Percentiles rank a stretch among this genome's conserved stretches.
Conservation (phyloP, 495 filamentous ascomycete genomes). For the Penicillium coprophilum region DNA sequence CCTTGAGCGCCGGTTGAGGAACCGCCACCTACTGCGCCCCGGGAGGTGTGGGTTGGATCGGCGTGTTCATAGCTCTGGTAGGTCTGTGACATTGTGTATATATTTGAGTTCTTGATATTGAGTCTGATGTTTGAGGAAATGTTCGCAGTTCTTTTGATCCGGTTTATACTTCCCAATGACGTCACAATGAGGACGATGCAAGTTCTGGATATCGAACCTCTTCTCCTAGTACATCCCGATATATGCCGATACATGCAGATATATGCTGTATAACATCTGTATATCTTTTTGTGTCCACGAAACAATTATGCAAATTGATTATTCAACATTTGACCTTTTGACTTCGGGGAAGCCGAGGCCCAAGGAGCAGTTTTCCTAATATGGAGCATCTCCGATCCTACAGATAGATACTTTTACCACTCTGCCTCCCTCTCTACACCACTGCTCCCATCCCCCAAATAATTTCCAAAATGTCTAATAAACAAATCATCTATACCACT, state of each 20-base stretch:
- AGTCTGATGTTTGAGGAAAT: background rate
- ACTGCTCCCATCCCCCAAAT: background rate
- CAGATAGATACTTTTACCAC: background rate
- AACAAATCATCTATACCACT: conserved; percentile 46
- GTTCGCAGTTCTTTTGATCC: background rate
- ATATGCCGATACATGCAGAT: no score
- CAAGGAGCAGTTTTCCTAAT: conserved; percentile 35
- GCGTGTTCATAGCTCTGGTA: background rate
- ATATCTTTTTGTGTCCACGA: background rate
- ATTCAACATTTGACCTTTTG: conserved; percentile 1
- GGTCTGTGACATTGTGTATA: background rate
- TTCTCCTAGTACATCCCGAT: no score
- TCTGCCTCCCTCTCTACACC: conserved; percentile 1
- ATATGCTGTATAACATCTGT: no score
- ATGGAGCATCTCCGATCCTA: conserved; percentile 28
- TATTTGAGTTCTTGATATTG: background rate
- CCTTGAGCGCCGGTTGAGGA: conserved; percentile 37
- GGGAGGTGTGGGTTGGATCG: conserved; percentile 1
- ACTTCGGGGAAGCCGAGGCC: conserved; percentile 22
- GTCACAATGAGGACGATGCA: no score
- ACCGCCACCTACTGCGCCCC: conserved; percentile 15
- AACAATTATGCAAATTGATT: conserved; percentile 3
- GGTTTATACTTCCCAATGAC: conserved; percentile 17
- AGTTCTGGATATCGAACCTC: no score
- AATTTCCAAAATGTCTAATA: conserved; percentile 36